Evolutionary conservation across 1,284 basidiomycete species (phyloP).

Genomic region (Ceratobasidium sp.): DNA sequence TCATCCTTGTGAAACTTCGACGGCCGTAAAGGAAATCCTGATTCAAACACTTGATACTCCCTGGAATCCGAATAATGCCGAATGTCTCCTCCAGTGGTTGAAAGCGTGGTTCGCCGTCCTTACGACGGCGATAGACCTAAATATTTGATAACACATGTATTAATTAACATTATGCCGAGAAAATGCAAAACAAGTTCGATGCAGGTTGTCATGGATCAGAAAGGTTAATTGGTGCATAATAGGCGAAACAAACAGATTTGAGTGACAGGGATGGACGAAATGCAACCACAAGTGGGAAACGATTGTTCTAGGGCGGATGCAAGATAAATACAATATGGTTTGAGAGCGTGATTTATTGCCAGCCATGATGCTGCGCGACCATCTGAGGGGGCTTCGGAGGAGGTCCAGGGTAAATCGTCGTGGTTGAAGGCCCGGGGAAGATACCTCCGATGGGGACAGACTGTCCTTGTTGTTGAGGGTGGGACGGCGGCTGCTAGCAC

Average conservation of each 20-base stretch:
- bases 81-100: conserved; percentile 58
- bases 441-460: conserved; percentile 28
- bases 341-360: conserved; percentile 15
- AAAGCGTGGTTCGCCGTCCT: conserved; percentile 78
- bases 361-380: conserved; percentile 23
- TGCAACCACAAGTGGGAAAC: conserved; percentile 12
- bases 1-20: conserved; percentile 78
- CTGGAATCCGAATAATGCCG: conserved; percentile 45
- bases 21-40: conserved; percentile 69
- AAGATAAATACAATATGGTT: conserved; percentile 23
- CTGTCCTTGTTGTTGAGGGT: conserved; percentile 22
- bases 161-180: conserved; percentile 3
- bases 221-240: background rate
- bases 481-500: background rate
- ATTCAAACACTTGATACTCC: conserved; percentile 51
- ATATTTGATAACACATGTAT: conserved; percentile 33
- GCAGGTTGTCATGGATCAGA: background rate
- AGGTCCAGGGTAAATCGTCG: conserved; percentile 25
- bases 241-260: background rate
- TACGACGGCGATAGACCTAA: conserved; percentile 63
- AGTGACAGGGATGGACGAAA: background rate
- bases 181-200: conserved; percentile 27
- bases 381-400: conserved; percentile 35
- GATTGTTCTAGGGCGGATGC: conserved; percentile 7
- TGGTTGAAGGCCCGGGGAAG: conserved; percentile 29